These are phyloP conservation scores for Neopestalotiopsis sp. DNA, from an alignment of 2,329 filamentous ascomycete species.

Conservation along the genomic window DNA sequence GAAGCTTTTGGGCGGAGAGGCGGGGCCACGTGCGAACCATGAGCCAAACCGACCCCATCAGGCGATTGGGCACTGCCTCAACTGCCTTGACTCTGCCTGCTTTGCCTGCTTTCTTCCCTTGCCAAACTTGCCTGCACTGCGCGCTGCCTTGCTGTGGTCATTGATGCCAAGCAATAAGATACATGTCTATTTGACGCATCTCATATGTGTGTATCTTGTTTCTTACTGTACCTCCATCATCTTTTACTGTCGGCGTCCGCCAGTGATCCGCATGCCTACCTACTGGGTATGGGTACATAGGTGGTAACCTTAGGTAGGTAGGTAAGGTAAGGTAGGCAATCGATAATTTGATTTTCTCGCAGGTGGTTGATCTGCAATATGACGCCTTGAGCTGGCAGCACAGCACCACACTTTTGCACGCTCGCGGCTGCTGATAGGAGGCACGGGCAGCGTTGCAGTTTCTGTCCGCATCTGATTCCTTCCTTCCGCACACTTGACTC, in stretches of 20 bases:
- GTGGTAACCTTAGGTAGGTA: too few relatives aligned
- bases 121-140: too few relatives aligned
- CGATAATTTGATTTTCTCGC: not conserved
- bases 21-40: conserved; percentile 9
- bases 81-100: not conserved
- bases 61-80: conserved; percentile 11
- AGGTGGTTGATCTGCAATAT: not conserved
- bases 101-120: not conserved
- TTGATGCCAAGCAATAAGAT: not conserved
- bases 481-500: not conserved
- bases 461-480: not conserved
- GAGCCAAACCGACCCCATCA: conserved; percentile 5
- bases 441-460: not conserved
- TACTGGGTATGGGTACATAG: not conserved
- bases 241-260: too few relatives aligned
- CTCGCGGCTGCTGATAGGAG: not conserved
- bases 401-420: too few relatives aligned
- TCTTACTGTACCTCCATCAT: not conserved
- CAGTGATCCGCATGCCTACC: not conserved
- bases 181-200: not conserved
- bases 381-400: not conserved
- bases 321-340: too few relatives aligned
- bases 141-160: conserved; percentile 5
- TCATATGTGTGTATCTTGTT: not conserved
- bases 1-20: not conserved